Evolutionary conservation across 2,329 filamentous ascomycete species (phyloP), one percentile per base, ranked within the genome.

Genomic region (Clarireedia paspali): DNA sequence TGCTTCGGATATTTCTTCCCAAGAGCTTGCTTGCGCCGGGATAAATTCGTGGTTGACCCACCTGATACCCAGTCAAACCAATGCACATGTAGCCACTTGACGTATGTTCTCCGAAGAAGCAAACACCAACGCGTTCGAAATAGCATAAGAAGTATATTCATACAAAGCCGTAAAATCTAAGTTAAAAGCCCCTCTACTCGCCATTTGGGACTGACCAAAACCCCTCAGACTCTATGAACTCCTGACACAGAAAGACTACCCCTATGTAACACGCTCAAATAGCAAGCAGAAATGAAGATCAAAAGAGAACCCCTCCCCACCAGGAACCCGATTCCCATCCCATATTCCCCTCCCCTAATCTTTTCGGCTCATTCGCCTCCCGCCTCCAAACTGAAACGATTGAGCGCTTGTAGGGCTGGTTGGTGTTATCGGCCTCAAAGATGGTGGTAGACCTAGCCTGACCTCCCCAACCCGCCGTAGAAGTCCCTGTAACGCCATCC

Each of bases 401-500:
- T 57, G 54, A 15, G 45, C 44, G 45, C 59, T 63, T 3, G 53
- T 59, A 12, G 66, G 66, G 50, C 63, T 67, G 10, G 49, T 57
- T 9, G 64, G 64, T 1, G 53, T 60, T 6, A 23, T 50, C 3
- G 59, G 34, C 39, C 57, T 57, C 9, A 47, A 55, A 36, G 48
- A 40, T 27, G 62, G 61, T 4, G 64, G 59, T 17, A 70, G 40
- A 3, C 81, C 82, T 0, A 87, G 69, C 17, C 75, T 79, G 2
- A 88, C 82, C 72, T 97, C 92, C 51, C 94, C 95, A 1, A 97
- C 86, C 39, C 91, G 79, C 63, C 86, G 79, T 59, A 96, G 77
- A 24, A 97, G 78, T 0, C 83, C 80, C 59, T 96, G 84, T 44
- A 99, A 77, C 1, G 89, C 87, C 9, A 82, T 73, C 59, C 95